Evolutionary conservation across 75 land plant genomes (phyloP), one percentile per base, ranked within the genome.

Genomic region (Azolla pinnata): DNA sequence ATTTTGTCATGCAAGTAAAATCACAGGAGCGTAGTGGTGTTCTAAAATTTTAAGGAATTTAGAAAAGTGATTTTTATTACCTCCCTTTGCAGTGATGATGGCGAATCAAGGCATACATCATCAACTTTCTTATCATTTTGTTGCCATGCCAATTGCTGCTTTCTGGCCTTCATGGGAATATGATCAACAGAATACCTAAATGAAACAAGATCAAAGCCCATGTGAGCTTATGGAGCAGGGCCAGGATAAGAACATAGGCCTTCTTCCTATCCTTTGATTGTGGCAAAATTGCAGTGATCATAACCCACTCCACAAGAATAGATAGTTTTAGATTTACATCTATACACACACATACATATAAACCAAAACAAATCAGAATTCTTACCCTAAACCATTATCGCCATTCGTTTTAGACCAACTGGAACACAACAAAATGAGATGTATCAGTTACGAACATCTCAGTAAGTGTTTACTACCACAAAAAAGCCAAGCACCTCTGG

Each of bases 401-500:
- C n/a, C n/a, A n/a, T n/a, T 17, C 21, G 49, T 46, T 3, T 46
- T 46, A 17, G 49, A 18, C 49, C 49, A 46, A 14, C 49, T 46
- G 14, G 17, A 18, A 46, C 49, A 17, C n/a, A n/a, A n/a, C n/a
- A n/a, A n/a, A n/a, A n/a, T n/a, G n/a, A n/a, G n/a, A n/a, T n/a
- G n/a, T n/a, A n/a, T n/a, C n/a, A n/a, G n/a, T n/a, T n/a, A n/a
- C n/a, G n/a, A n/a, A n/a, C n/a, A n/a, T n/a, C n/a, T n/a, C n/a
- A 35, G 40, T 5, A 35, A 35, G 40, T 5, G 10, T 12, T 35
- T 35, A 12, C 24, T 4, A 26, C 1, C 54, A 52, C 54, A 14
- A 35, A 5, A 35, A 35, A 5, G 40, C 10, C 5, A 35, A 5
- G 12, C 62, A 71, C 74, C 74, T 71, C 42, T 27, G 32, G 63